Conservation (phyloP, 1,284 basidiomycete genomes). For the Pisolithus thermaeus region DNA sequence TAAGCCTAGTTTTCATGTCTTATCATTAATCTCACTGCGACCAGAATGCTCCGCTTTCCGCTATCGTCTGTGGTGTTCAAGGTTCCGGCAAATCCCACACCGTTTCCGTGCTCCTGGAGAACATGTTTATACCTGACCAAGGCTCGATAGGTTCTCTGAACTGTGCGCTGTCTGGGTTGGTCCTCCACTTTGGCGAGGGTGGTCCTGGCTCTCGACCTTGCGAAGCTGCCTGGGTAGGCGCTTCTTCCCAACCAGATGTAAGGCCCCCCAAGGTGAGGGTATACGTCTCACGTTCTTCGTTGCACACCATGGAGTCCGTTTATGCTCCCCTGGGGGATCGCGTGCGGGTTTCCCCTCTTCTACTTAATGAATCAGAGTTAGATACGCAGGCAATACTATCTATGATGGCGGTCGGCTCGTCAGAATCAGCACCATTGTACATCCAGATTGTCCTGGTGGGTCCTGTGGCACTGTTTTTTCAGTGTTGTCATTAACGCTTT, state of each 20-base stretch:
- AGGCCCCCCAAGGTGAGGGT: conserved; percentile 46
- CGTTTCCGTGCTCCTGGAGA: conserved; percentile 58
- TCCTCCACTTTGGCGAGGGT: conserved; percentile 66
- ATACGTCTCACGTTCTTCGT: conserved; percentile 57
- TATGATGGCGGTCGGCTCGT: conserved; percentile 61
- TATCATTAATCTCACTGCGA: neutral
- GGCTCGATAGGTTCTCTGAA: conserved; percentile 43
- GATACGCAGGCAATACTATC: conserved; percentile 63
- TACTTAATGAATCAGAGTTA: conserved; percentile 55
- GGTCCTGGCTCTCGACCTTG: conserved; percentile 50
- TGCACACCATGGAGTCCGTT: conserved; percentile 51
- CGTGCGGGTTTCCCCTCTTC: conserved; percentile 49
- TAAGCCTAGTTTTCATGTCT: conserved; percentile 20
- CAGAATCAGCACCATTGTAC: conserved; percentile 57
- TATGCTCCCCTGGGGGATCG: conserved; percentile 47
- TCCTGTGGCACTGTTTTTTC: conserved; percentile 1
- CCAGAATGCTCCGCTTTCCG: conserved; percentile 56
- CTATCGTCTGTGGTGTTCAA: conserved; percentile 58
- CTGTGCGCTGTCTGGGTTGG: conserved; percentile 53
- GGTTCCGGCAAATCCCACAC: conserved; percentile 71
- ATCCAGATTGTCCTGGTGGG: conserved; percentile 57
- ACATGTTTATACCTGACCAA: conserved; percentile 54
- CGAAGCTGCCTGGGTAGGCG: conserved; percentile 59
- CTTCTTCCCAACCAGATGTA: conserved; percentile 32
- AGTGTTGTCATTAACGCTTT: conserved; percentile 10